Evolutionary conservation across 2,329 filamentous ascomycete species (phyloP).

Genomic region (Cercospora zeae-maydis): DNA sequence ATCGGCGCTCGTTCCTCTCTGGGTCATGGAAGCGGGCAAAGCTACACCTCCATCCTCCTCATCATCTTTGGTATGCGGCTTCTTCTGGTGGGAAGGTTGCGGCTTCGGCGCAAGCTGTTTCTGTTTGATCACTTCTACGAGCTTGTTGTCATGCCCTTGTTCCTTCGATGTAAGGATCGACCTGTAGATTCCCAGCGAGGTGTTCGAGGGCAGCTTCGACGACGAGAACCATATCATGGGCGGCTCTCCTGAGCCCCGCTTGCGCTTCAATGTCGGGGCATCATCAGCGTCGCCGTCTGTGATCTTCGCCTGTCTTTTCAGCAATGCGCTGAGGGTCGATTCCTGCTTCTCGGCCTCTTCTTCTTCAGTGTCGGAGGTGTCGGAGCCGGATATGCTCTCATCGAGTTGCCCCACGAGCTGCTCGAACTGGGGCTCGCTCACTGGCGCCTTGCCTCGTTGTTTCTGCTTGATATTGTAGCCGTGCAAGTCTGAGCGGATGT

Average conservation of each 20-base stretch:
- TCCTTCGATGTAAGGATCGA: slow-evolving; percentile 73
- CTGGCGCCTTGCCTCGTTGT: slow-evolving; percentile 66
- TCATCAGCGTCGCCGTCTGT: slow-evolving; percentile 53
- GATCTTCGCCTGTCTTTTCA: slow-evolving; percentile 79
- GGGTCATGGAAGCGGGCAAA: slow-evolving; percentile 41
- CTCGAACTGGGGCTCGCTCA: slow-evolving; percentile 81
- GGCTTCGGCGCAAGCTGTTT: slow-evolving; percentile 71
- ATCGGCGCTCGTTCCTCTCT: slow-evolving; percentile 53
- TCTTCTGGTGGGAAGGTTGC: slow-evolving; percentile 45
- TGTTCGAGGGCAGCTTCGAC: slow-evolving; percentile 68
- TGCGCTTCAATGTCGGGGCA: slow-evolving; percentile 48
- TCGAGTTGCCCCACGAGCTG: slow-evolving; percentile 80
- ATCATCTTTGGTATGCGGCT: slow-evolving; percentile 36
- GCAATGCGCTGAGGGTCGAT: slow-evolving; percentile 67
- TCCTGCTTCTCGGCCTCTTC: slow-evolving; percentile 69
- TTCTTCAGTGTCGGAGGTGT: slow-evolving; percentile 56
- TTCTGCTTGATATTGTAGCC: slow-evolving; percentile 93
- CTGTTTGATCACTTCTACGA: slow-evolving; percentile 65
- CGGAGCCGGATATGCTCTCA: slow-evolving; percentile 87
- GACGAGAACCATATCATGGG: slow-evolving; percentile 85
- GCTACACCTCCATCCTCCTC: slow-evolving; percentile 54
- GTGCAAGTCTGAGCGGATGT: slow-evolving; percentile 87
- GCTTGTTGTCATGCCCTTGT: slow-evolving; percentile 57
- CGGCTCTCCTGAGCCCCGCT: slow-evolving; percentile 59
- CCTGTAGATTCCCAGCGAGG: slow-evolving; percentile 80